Conservation (phyloP, 768 basidiomycete species). For the Kwoniella newhampshirensis region DNA sequence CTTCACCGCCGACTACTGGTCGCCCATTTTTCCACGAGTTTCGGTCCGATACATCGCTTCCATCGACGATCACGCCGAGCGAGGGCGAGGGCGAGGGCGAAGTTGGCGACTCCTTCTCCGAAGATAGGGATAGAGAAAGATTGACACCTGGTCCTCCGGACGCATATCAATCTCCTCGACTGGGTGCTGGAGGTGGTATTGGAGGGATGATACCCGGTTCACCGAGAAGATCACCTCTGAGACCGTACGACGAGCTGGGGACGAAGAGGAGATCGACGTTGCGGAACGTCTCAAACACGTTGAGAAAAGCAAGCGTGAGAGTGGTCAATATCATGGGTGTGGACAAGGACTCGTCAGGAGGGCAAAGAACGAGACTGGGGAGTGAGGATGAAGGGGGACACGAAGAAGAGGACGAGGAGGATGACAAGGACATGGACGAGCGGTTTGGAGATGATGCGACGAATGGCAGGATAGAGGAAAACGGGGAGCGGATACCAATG, state of each 20-base stretch:
- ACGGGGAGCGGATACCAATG: background rate
- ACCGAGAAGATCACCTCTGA: slow-evolving; percentile 3
- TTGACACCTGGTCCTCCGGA: slow-evolving; percentile 9
- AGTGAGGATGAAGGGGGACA: slow-evolving; percentile 18
- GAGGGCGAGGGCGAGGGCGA: background rate
- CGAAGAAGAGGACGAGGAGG: background rate
- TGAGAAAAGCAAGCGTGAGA: slow-evolving; percentile 38
- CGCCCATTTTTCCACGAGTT: slow-evolving; percentile 18
- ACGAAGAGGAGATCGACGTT: slow-evolving; percentile 33
- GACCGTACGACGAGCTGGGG: slow-evolving; percentile 33
- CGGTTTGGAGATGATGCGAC: background rate
- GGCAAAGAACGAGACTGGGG: slow-evolving; percentile 17
- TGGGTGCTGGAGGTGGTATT: background rate
- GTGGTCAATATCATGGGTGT: slow-evolving; percentile 40
- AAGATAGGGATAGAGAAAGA: slow-evolving; percentile 16
- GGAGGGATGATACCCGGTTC: background rate
- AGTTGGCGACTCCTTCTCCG: background rate
- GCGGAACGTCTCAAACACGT: slow-evolving; percentile 28
- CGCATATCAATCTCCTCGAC: background rate
- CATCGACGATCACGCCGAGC: background rate
- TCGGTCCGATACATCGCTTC: slow-evolving; percentile 6
- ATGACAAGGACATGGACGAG: background rate
- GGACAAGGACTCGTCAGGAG: too few relatives aligned
- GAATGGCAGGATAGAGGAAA: slow-evolving; percentile 14
- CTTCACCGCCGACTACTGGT: background rate